These are phyloP conservation scores for Brassica nigra DNA, from an alignment of 345 rosid genomes.

Conservation along the genomic window DNA sequence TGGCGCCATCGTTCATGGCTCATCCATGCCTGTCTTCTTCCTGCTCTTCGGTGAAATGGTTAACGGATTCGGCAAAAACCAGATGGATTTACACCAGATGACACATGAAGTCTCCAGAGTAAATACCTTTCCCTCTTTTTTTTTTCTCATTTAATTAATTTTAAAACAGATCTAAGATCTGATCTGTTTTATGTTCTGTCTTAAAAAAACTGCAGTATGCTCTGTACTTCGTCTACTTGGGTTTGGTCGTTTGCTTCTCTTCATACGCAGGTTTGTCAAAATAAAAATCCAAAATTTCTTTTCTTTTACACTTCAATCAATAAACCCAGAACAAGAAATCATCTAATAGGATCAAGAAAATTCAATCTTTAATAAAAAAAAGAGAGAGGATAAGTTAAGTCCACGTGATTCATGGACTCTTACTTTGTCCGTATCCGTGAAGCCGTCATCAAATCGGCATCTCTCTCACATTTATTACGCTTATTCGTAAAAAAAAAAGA, in stretches of 20 bases:
- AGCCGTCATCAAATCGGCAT: conserved; percentile 36
- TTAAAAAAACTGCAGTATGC: conserved; percentile 69
- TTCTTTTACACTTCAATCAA: background rate
- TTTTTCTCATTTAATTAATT: background rate
- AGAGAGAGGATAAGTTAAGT: conserved; percentile 37
- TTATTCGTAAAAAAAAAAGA: background rate
- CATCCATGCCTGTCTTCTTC: conserved; percentile 98
- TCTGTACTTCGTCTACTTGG: conserved; percentile 93
- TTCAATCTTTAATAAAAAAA: background rate
- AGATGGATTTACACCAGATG: conserved; percentile 83
- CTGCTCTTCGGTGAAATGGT: conserved; percentile 96
- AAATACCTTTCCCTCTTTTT: background rate
- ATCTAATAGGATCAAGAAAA: background rate
- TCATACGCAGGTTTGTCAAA: conserved; percentile 80
- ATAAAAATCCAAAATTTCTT: background rate
- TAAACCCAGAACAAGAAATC: conserved; percentile 11
- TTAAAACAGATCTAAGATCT: conserved; percentile 55
- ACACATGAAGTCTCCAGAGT: conserved; percentile 94
- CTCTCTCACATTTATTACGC: conserved; percentile 37
- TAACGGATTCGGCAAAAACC: conserved; percentile 97
- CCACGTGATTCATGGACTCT: conserved; percentile 61
- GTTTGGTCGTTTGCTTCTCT: conserved; percentile 91
- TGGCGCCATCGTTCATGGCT: conserved; percentile 93
- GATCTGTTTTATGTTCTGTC: conserved; percentile 8
- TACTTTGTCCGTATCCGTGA: conserved; percentile 42